Evolutionary conservation across 2,329 filamentous ascomycete species (phyloP).

Genomic region (Ambrosiella xylebori): DNA sequence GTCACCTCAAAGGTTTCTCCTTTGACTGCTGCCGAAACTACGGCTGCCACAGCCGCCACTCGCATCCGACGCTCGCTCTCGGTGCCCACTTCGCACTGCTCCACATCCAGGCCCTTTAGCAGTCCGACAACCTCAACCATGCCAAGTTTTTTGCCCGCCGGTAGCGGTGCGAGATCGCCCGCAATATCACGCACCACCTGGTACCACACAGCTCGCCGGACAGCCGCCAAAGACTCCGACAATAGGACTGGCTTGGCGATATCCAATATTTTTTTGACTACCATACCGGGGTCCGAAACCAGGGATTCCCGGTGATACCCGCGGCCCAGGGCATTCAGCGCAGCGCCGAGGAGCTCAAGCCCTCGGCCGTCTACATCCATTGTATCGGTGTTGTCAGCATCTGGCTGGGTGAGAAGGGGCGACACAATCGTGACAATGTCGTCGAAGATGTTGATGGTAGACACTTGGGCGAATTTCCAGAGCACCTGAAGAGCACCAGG

Average conservation of each 20-base stretch:
- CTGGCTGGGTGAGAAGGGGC: too few relatives aligned
- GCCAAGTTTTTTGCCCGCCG: constrained; percentile 15
- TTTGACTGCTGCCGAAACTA: constrained; percentile 25
- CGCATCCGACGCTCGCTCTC: constrained; percentile 34
- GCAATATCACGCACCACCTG: constrained; percentile 27
- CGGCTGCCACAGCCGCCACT: constrained; percentile 26
- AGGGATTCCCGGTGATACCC: constrained; percentile 28
- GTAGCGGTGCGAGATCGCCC: constrained; percentile 12
- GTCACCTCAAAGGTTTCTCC: constrained; percentile 26
- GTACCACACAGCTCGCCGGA: constrained; percentile 37
- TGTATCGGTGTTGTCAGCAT: constrained; percentile 16
- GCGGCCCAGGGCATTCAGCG: constrained; percentile 29
- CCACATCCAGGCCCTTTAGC: constrained; percentile 30
- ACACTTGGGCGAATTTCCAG: constrained; percentile 51
- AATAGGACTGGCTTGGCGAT: constrained; percentile 26
- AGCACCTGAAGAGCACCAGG: constrained; percentile 56
- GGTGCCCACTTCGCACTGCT: constrained; percentile 28
- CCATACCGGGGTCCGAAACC: too few relatives aligned
- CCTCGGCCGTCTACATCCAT: constrained; percentile 16
- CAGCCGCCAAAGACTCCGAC: constrained; percentile 22
- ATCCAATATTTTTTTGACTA: background rate
- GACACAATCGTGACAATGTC: constrained; percentile 50
- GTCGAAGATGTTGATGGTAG: constrained; percentile 44
- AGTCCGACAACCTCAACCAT: constrained; percentile 20
- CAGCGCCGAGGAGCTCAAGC: background rate